A percentile compares a stretch with the other conserved stretches of the same genome.
These are phyloP conservation scores for Albophoma yamanashiensis DNA, from an alignment of 2,329 filamentous ascomycete species.

Conservation along the genomic window DNA sequence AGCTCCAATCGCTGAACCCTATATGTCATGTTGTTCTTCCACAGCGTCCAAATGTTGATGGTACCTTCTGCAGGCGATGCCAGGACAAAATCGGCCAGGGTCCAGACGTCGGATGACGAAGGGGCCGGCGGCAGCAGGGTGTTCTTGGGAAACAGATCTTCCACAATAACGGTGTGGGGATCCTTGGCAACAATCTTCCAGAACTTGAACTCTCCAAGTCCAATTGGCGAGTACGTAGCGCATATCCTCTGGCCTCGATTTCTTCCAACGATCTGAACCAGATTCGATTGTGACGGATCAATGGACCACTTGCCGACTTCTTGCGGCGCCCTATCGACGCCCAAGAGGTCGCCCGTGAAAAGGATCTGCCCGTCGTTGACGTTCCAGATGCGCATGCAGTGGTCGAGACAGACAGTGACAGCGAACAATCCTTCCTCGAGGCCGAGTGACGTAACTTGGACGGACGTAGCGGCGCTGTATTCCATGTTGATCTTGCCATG, in stretches of 20 bases:
- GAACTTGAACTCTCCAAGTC: conserved; percentile 87
- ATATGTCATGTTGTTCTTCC: conserved; percentile 77
- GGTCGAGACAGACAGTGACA: conserved; percentile 81
- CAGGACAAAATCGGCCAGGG: conserved; percentile 63
- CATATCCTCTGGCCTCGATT: conserved; percentile 45
- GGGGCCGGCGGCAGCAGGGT: conserved; percentile 56
- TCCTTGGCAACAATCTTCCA: conserved; percentile 64
- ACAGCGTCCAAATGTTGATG: conserved; percentile 63
- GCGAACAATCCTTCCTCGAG: conserved; percentile 40
- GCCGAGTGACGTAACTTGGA: conserved; percentile 41
- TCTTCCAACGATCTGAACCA: conserved; percentile 61
- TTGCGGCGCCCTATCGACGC: conserved; percentile 52
- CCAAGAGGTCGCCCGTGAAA: conserved; percentile 67
- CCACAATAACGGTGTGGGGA: conserved; percentile 51
- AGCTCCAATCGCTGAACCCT: conserved; percentile 65
- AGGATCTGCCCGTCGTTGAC: conserved; percentile 69
- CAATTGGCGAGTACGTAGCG: conserved; percentile 79
- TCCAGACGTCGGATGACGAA: conserved; percentile 69
- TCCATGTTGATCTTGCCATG: conserved; percentile 57
- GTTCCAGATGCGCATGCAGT: conserved; percentile 85
- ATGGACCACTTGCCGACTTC: conserved; percentile 66
- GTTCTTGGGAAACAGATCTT: conserved; percentile 56
- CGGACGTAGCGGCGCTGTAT: conserved; percentile 54
- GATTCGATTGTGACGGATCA: conserved; percentile 65
- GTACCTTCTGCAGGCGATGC: conserved; percentile 41